Percentiles rank a stretch among this genome's conserved stretches.
Conservation (phyloP, 1,284 basidiomycete species). For the Fomitopsis betulina region DNA sequence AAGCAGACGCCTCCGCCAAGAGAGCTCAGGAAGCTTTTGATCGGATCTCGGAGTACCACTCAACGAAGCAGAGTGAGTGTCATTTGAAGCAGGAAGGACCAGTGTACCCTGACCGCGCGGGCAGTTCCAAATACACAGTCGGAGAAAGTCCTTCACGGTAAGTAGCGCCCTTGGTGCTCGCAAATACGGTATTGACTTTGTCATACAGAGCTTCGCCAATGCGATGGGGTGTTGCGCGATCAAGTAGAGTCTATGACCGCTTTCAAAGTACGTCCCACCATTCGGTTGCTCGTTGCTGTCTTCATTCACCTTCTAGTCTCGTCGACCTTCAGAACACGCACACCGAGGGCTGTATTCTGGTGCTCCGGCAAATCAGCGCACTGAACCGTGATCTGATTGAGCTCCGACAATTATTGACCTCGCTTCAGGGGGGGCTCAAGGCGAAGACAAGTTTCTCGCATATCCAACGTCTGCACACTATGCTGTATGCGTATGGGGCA, state of each 20-base stretch:
- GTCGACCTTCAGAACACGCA: constrained; percentile 60
- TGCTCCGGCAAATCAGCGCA: constrained; percentile 66
- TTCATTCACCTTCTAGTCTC: not conserved
- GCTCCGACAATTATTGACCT: constrained; percentile 56
- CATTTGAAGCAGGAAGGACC: not conserved
- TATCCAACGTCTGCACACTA: constrained; percentile 82
- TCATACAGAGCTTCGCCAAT: constrained; percentile 53
- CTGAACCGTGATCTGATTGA: constrained; percentile 75
- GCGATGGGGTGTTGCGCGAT: constrained; percentile 54
- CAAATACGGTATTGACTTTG: not conserved
- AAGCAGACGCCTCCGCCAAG: constrained; percentile 49
- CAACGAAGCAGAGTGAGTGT: constrained; percentile 27
- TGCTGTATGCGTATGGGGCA: constrained; percentile 91
- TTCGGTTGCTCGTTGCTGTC: not conserved
- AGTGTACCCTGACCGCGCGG: not conserved
- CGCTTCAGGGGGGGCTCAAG: constrained; percentile 66
- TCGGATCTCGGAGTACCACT: constrained; percentile 44
- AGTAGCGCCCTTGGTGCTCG: not conserved
- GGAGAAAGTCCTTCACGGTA: constrained; percentile 55
- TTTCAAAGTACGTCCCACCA: constrained; percentile 45
- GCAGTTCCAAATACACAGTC: constrained; percentile 45
- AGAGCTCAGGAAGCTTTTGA: constrained; percentile 56
- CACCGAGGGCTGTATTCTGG: constrained; percentile 63
- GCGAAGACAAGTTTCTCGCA: constrained; percentile 85
- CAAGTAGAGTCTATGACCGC: constrained; percentile 54